Evolutionary conservation across 2,329 filamentous ascomycete species (phyloP).

Genomic region (Tolypocladium paradoxum): DNA sequence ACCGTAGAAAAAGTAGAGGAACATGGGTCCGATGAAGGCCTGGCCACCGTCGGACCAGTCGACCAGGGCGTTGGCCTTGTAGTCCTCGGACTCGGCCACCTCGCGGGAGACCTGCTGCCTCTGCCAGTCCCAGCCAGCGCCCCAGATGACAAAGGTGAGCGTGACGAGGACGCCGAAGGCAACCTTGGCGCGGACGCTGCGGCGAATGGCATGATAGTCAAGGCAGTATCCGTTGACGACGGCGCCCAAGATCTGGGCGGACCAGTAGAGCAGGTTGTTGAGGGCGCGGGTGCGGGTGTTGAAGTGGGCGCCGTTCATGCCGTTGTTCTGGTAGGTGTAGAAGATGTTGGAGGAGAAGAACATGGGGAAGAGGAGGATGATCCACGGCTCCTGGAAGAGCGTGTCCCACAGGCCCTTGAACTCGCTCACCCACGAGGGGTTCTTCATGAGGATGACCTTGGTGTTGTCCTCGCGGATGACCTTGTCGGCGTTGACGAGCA

Average conservation of each 20-base stretch:
- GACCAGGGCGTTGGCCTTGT: conserved; percentile 12
- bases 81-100: conserved; percentile 8
- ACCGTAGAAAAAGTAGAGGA: conserved; percentile 84
- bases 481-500: conserved; percentile 59
- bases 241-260: conserved; percentile 44
- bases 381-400: conserved; percentile 58
- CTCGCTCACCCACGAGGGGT: conserved; percentile 77
- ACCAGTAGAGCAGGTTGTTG: conserved; percentile 44
- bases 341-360: conserved; percentile 47
- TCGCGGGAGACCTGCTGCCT: conserved; percentile 35
- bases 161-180: conserved; percentile 46
- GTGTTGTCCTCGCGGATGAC: conserved; percentile 70
- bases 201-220: conserved; percentile 65
- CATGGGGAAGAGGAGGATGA: conserved; percentile 48
- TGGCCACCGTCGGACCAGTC: conserved; percentile 56
- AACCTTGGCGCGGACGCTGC: conserved; percentile 65
- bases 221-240: conserved; percentile 34
- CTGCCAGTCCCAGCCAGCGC: conserved; percentile 72
- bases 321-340: conserved; percentile 49
- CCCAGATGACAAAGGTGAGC: conserved; percentile 71
- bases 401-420: conserved; percentile 66
- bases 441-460: conserved; percentile 78
- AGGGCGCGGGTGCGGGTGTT: conserved; percentile 44
- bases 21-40: conserved; percentile 58
- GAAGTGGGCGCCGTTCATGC: conserved; percentile 43